Base-by-base conservation (phyloP, 2,329 filamentous ascomycete genomes). In the Fusarium chlamydosporum region DNA sequence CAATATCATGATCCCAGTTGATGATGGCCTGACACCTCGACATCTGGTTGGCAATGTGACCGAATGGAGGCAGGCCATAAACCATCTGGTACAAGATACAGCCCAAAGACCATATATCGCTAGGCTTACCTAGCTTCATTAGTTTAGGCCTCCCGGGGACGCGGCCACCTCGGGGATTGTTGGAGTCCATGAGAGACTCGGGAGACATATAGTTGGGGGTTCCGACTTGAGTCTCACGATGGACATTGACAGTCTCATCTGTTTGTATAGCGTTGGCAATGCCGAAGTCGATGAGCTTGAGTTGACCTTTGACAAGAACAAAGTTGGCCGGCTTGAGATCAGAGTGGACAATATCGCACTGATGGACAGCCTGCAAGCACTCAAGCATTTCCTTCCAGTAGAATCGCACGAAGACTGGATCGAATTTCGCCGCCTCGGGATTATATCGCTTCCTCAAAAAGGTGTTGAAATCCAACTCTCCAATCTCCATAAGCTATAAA, bases 331-430 rank as follows among this genome's bases (percentile, higher is more conserved):
- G 96, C 79, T 99, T 99, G 37, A 99, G 85, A 76, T 99, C 96
- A 0, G 94, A 97, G 80, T 99, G 96, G 4, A 99, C 96, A 68
- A 99, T 94, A 76, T 97, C 94, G 77, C 91, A 86, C 13, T 91
- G 88, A 77, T 99, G 96, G 1, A 99, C 94, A 1, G 95, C 89
- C 71, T 92, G 88, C 7, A 99, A 89, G 77, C 96, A 98, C 78
- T 97, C 94, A 18, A 99, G 89, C 96, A 99, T 99, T 81, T 99
- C 96, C 79, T 97, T 96, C 96, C 96, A 99, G 83, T 97, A 97
- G 80, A 92, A 96, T n/a, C 96, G 91, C 13, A 96, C 93, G 78
- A 98, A 97, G 54, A 91, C 92, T 3, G 93, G 86, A 76, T 99
- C 96, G 64, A 99, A 91, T 62, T 86, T 88, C 38, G 92, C 88